These are phyloP conservation scores for Cucurbitaria berberidis DNA, from an alignment of 2,329 filamentous ascomycete species.

Conservation along the genomic window DNA sequence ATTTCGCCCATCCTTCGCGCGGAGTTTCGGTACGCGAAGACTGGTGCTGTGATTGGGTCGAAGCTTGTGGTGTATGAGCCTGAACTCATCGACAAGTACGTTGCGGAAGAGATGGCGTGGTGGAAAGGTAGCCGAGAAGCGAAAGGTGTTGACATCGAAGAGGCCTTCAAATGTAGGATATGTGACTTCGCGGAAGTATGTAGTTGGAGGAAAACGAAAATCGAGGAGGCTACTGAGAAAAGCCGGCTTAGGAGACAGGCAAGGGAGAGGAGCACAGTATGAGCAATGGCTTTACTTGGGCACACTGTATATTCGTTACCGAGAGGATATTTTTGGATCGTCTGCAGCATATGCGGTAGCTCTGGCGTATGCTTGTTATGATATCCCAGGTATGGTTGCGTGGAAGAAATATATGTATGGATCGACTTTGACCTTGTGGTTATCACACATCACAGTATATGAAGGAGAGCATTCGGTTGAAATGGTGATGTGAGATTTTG, in stretches of 20 bases:
- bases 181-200: conserved; percentile 86
- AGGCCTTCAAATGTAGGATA: conserved; percentile 84
- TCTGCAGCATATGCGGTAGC: too few species aligned
- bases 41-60: conserved; percentile 61
- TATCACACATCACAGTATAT: too few species aligned
- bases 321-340: too few species aligned
- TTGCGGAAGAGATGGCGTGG: conserved; percentile 77
- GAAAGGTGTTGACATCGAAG: conserved; percentile 77
- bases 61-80: conserved; percentile 72
- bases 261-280: conserved; percentile 37
- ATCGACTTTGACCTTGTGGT: too few species aligned
- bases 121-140: conserved; percentile 80
- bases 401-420: too few species aligned
- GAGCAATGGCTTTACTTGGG: neutral
- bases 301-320: too few species aligned
- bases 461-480: too few species aligned
- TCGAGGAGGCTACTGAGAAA: conserved; percentile 63
- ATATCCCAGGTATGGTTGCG: too few species aligned
- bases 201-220: conserved; percentile 75
- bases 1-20: conserved; percentile 60
- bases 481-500: too few species aligned
- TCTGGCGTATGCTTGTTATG: too few species aligned
- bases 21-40: conserved; percentile 58
- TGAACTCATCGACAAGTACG: conserved; percentile 67
- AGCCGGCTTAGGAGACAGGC: conserved; percentile 29